Base-by-base conservation (phyloP, 2,329 filamentous ascomycete species). In the Bipolaris victoriae region DNA sequence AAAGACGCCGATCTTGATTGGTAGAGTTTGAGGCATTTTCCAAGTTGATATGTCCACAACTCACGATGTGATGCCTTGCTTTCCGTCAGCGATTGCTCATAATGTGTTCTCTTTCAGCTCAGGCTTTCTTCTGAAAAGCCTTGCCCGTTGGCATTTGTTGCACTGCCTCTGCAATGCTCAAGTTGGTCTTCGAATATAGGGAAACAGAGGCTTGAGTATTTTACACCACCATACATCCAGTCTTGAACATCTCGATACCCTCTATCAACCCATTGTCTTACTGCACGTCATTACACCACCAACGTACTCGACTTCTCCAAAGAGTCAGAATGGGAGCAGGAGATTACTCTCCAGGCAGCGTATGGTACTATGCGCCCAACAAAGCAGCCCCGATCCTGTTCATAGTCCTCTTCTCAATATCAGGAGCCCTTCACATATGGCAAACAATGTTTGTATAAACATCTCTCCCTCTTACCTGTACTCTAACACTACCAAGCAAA, bases 331-430 rank as follows among this genome's bases (percentile, higher is more conserved):
- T 73, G 71, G 70, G 66, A 3, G 67, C 73, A 63, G 70, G 71
- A 57, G 67, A 72, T 45, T 74, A 73, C 50, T 73, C 69, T 29
- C 65, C 70, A 0, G 73, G 72, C 26, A 76, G 71, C 48, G 56
- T 72, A 1, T 74, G 75, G 74, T 74, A 66, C 63, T 86, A 86
- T 59, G 80, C 79, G 11, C 85, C 85, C 0, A 84, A 83, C 68
- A 83, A 84, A 67, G 77, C 62, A 4, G 83, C 83, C 0, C 83
- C 85, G 0, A 78, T 86, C 18, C 63, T 84, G 44, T 87, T 86
- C 66, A 77, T 81, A 3, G 62, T 82, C 15, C 63, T 82, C 0
- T 84, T 83, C 55, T 70, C 74, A 5, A 61, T 80, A 33, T 84
- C 83, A 0, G 80, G 78, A 5, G 40, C 70, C n/a, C 61, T 76